phyloP scores from a whole-genome alignment of 129 eudicot genomes.

The Oenanthe sinensis region DNA sequence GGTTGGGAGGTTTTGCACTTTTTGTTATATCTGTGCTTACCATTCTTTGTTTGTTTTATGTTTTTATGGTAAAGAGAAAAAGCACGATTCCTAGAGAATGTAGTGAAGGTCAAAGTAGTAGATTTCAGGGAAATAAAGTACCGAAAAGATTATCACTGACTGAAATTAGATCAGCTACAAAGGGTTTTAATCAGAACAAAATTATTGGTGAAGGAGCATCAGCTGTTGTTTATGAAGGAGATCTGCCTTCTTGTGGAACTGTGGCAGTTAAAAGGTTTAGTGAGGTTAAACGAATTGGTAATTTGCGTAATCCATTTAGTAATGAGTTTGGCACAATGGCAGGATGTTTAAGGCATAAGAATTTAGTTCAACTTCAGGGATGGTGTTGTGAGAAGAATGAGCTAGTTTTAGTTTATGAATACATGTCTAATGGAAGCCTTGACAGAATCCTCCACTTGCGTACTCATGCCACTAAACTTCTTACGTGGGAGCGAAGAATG shows the following conservation, averaged over 20 bases:
- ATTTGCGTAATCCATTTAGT: constrained; percentile 39
- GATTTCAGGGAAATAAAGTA: constrained; percentile 28
- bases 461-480: constrained; percentile 16
- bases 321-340: constrained; percentile 74
- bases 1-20: constrained; percentile 22
- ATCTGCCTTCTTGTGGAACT: constrained; percentile 37
- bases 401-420: constrained; percentile 59
- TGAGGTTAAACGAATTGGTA: constrained; percentile 17
- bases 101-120: constrained; percentile 28
- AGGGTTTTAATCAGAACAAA: constrained; percentile 46
- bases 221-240: constrained; percentile 62
- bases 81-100: not conserved
- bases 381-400: constrained; percentile 81
- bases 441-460: constrained; percentile 49
- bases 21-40: constrained; percentile 16
- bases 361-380: constrained; percentile 64
- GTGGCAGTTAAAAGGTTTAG: constrained; percentile 71
- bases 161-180: constrained; percentile 62
- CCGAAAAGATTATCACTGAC: constrained; percentile 43
- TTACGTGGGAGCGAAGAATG: constrained; percentile 64
- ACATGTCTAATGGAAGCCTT: constrained; percentile 66
- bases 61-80: constrained; percentile 20
- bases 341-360: constrained; percentile 65
- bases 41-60: constrained; percentile 4
- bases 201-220: constrained; percentile 77